These are phyloP conservation scores for Lagenaria siceraria DNA, from an alignment of 306 rosid genomes.

Conservation along the genomic window DNA sequence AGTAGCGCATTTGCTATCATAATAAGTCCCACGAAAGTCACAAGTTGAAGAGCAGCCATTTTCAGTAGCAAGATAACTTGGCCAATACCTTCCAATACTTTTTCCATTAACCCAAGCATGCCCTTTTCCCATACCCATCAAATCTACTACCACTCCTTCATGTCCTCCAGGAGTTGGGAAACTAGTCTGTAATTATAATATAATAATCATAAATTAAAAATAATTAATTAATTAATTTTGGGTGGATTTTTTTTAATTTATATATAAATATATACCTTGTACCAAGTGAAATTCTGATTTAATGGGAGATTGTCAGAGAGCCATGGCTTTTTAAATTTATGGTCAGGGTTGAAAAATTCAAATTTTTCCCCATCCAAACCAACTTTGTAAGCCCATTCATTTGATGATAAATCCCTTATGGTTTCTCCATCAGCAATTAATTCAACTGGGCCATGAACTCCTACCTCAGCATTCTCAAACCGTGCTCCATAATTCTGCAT, in stretches of 20 bases:
- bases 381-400: slow-evolving; percentile 36
- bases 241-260: too few species aligned
- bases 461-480: slow-evolving; percentile 23
- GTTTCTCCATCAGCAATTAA: slow-evolving; percentile 31
- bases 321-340: slow-evolving; percentile 16
- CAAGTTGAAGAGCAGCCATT: slow-evolving; percentile 28
- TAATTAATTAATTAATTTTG: too few species aligned
- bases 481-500: slow-evolving; percentile 29
- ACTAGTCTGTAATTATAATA: slow-evolving; percentile 19
- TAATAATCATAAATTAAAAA: too few species aligned
- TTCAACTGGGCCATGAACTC: slow-evolving; percentile 34
- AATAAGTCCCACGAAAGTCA: slow-evolving; percentile 39
- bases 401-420: slow-evolving; percentile 23
- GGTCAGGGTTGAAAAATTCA: slow-evolving; percentile 10
- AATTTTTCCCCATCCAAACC: slow-evolving; percentile 33
- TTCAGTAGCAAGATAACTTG: slow-evolving; percentile 26
- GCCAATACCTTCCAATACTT: slow-evolving; percentile 40
- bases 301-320: slow-evolving; percentile 8
- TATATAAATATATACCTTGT: too few species aligned
- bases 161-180: slow-evolving; percentile 40
- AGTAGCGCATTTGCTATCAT: slow-evolving; percentile 18
- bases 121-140: slow-evolving; percentile 33
- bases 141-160: slow-evolving; percentile 32
- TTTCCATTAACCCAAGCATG: slow-evolving; percentile 49
- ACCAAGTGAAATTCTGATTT: slow-evolving; percentile 19